Conservation (phyloP, 495 filamentous ascomycete species). For the Emericellopsis terricola region DNA sequence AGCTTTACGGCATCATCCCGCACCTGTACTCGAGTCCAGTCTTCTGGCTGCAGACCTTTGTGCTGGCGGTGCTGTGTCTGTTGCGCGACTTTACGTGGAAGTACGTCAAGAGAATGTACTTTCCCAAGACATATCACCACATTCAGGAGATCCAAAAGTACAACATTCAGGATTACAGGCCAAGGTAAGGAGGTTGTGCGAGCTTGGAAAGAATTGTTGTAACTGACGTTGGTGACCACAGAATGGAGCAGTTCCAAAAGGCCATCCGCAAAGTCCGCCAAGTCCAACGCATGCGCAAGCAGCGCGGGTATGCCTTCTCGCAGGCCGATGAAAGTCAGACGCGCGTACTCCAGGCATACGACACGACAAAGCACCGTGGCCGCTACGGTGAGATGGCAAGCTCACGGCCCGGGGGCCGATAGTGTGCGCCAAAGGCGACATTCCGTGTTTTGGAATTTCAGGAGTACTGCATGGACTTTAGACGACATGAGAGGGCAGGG, state of each 20-base stretch:
- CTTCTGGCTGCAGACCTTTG: slow-evolving; percentile 77
- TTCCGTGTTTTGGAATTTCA: no score
- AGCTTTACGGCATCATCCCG: slow-evolving; percentile 73
- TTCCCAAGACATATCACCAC: slow-evolving; percentile 90
- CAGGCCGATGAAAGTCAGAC: slow-evolving; percentile 93
- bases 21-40: slow-evolving; percentile 61
- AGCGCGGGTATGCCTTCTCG: slow-evolving; percentile 95
- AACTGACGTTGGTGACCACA: slow-evolving; percentile 15
- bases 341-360: slow-evolving; percentile 85
- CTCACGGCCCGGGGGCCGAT: slow-evolving; percentile 1
- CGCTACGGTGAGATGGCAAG: slow-evolving; percentile 95
- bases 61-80: slow-evolving; percentile 71
- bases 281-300: slow-evolving; percentile 98
- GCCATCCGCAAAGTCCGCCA: slow-evolving; percentile 96
- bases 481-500: no score
- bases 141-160: slow-evolving; percentile 99
- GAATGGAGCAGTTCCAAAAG: slow-evolving; percentile 99
- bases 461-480: no score
- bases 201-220: no score
- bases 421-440: no score
- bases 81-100: slow-evolving; percentile 72
- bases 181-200: slow-evolving; percentile 45
- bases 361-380: slow-evolving; percentile 83
- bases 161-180: slow-evolving; percentile 97
- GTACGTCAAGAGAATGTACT: slow-evolving; percentile 89